Percentiles rank a stretch among this genome's conserved stretches.
Conservation (phyloP, 2,329 filamentous ascomycete genomes). For the Colletotrichum sojae region DNA sequence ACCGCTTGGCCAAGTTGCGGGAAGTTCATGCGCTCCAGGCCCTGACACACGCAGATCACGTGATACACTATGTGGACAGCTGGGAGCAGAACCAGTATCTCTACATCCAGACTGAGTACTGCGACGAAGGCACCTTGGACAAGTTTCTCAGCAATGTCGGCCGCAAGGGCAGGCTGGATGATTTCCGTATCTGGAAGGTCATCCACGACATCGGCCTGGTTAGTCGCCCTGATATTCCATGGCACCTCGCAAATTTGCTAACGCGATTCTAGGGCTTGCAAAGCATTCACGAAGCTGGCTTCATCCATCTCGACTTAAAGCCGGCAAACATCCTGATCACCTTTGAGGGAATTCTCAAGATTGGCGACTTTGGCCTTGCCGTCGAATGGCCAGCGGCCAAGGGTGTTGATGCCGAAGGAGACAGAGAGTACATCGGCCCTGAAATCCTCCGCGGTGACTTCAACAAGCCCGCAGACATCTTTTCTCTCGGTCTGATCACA, state of each 20-base stretch:
- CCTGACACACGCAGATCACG: constrained; percentile 85
- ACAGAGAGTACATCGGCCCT: constrained; percentile 95
- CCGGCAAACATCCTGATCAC: constrained; percentile 88
- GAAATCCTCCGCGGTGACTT: constrained; percentile 90
- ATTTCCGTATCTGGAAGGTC: constrained; percentile 99
- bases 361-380: constrained; percentile 89
- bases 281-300: constrained; percentile 90
- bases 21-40: constrained; percentile 86
- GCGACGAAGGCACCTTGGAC: constrained; percentile 92
- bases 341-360: constrained; percentile 86
- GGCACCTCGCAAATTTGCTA: constrained; percentile 29
- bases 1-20: constrained; percentile 86
- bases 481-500: constrained; percentile 93
- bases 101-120: constrained; percentile 98
- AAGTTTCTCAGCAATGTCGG: constrained; percentile 88
- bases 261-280: constrained; percentile 78
- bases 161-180: constrained; percentile 87
- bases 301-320: constrained; percentile 89
- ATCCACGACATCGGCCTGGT: constrained; percentile 87
- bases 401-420: constrained; percentile 90
- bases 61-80: constrained; percentile 85
- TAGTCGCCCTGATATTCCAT: constrained; percentile 54
- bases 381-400: constrained; percentile 81
- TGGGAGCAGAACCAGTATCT: constrained; percentile 91
- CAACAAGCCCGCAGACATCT: constrained; percentile 93